Evolutionary conservation across 495 filamentous ascomycete genomes (phyloP).

Genomic region (Hyaloscypha finlandica): DNA sequence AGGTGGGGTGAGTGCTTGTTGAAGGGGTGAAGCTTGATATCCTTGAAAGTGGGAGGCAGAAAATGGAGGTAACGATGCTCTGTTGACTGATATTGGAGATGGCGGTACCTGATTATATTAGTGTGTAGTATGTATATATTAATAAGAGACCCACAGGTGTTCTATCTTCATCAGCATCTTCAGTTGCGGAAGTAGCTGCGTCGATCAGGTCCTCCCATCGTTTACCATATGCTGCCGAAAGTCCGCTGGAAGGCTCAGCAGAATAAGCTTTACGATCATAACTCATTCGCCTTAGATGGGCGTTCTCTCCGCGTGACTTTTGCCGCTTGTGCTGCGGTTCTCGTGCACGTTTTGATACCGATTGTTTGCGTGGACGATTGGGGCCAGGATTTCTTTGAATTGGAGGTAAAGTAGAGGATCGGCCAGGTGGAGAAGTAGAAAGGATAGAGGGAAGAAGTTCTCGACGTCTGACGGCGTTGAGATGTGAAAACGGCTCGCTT

Average conservation of each 20-base stretch:
- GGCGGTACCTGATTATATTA: constrained; percentile 57
- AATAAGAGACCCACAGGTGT: constrained; percentile 64
- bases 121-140: background rate
- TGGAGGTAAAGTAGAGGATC: constrained; percentile 83
- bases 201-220: constrained; percentile 95
- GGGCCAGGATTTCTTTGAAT: constrained; percentile 61
- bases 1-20: constrained; percentile 83
- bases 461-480: constrained; percentile 61
- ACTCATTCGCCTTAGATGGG: constrained; percentile 63
- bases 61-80: constrained; percentile 77
- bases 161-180: constrained; percentile 85
- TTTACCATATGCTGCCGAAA: constrained; percentile 75
- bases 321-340: constrained; percentile 75
- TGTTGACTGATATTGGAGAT: constrained; percentile 68
- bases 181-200: constrained; percentile 85
- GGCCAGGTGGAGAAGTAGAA: constrained; percentile 77
- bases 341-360: constrained; percentile 72
- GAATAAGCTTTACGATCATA: constrained; percentile 81
- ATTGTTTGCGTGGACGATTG: constrained; percentile 77
- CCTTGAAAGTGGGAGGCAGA: constrained; percentile 60
- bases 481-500: constrained; percentile 65
- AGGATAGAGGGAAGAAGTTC: constrained; percentile 82
- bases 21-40: constrained; percentile 84
- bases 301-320: constrained; percentile 60
- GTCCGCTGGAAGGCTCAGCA: constrained; percentile 80